Base-by-base conservation (phyloP, 768 basidiomycete genomes). In the Phlebiopsis gigantea region DNA sequence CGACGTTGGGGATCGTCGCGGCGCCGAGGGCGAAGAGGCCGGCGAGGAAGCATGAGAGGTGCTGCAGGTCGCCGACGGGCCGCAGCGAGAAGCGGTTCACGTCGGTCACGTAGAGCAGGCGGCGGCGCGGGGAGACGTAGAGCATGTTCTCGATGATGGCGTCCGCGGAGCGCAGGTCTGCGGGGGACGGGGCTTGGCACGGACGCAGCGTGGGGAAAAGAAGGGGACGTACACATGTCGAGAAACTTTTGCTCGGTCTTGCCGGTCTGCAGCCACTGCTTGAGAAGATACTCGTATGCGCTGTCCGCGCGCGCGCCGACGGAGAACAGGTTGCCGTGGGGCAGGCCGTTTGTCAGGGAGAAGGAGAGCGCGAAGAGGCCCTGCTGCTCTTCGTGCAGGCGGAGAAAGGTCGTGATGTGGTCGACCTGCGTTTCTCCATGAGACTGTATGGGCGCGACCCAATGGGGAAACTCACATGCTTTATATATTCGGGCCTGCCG, bases 11-110 rank as follows among this genome's bases (percentile, higher is more conserved):
- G 49, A 90, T 77, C 5, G 79, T 79, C 55, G 82, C 79, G 2
- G 73, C 85, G 31, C 90, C 89, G 8, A 92, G 75, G 4, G 90
- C 87, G 53, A 92, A 74, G 17, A 90, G 69, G 21, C 87, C 90
- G 0, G 87, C 87, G 50, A 89, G 77, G 73, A 91, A 92, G 70
- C 89, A 91, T 12, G 88, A 83, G 42, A 92, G 72, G 65, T 92
- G 89, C 60, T 91, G 88, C 51, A 90, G 83, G 26, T 59, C 58
- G 9, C 46, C 52, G 5, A 55, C n/a, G 45, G 58, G 58, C 1
- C 29, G 29, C 42, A 55, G 53, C 12, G 53, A n/a, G 7, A 19
- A n/a, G 30, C 53, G 45, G 28, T 15, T 43, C 72, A 72, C 44
- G 66, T 87, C 87, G 5, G 88, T 90, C 14, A 87, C 87, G 59